Base-by-base conservation (phyloP, 2,329 filamentous ascomycete species). In the Fusarium sp. region DNA sequence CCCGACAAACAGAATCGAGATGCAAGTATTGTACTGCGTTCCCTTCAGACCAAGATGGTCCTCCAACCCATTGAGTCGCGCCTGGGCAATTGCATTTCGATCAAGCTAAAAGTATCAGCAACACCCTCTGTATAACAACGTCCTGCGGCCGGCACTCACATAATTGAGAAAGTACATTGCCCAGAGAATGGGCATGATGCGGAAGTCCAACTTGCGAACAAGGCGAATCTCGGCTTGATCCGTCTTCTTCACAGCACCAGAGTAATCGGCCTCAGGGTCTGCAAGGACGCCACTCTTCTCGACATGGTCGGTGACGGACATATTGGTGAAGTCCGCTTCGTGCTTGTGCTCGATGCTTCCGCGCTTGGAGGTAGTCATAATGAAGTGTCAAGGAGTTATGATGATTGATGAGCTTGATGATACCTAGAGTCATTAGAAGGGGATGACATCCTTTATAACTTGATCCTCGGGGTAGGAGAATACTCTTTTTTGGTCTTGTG, bases 71-170 rank as follows among this genome's bases (percentile, higher is more conserved):
- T 86, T 83, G 32, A 89, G 71, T 20, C 82, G 79, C 5, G 87
- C 87, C 22, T 85, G 84, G 4, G 86, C 86, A 68, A 88, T 87
- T 44, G 87, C 85, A 56, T 85, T 86, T 17, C 83, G 77, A 64
- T 86, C 83, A n/a, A 84, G 75, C 73, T 78, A 30, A 5, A 6
- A n/a, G 15, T 0, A 11, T 41, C 9, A 33, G n/a, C 5, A 23
- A 47, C 30, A 0, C 52, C 7, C 9, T 4, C 2, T 8, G 1
- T 2, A n/a, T 0, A 1, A 14, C 1, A 7, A 3, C 8, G 8
- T 3, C 7, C 25, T 10, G 1, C 8, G 25, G 25, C 25, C 8
- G 25, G 25, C 25, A 25, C 76, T 45, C 39, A 78, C 76, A 41
- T 78, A 79, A 47, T 78, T 78, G 27, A 79, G 68, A n/a, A 79